These are phyloP conservation scores for Periconia sp. DNA, from an alignment of 2,329 filamentous ascomycete species.

Conservation along the genomic window DNA sequence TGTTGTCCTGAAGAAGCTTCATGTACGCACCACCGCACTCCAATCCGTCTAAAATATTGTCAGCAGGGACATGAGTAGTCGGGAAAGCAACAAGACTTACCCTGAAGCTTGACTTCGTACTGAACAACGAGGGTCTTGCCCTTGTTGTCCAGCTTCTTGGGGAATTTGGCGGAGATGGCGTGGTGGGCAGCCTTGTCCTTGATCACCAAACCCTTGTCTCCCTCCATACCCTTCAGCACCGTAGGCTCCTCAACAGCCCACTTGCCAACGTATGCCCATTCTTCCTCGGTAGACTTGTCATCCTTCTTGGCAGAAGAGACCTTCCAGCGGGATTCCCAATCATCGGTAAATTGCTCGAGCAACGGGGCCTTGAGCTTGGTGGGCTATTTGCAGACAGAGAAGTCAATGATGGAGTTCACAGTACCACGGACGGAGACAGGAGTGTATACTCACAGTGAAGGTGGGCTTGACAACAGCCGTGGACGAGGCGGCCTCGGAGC, in stretches of 20 bases:
- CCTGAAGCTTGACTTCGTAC: conserved; percentile 99
- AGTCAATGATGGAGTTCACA: neutral
- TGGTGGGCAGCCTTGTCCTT: conserved; percentile 98
- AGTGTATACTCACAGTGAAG: conserved; percentile 73
- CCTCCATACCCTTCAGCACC: conserved; percentile 87
- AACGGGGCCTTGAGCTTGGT: conserved; percentile 88
- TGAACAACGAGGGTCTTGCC: conserved; percentile 95
- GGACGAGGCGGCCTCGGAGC: conserved; percentile 51
- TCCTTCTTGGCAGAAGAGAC: conserved; percentile 96
- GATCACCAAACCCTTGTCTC: conserved; percentile 94
- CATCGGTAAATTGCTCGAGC: conserved; percentile 97
- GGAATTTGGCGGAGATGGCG: conserved; percentile 98
- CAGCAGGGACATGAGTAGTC: conserved; percentile 12
- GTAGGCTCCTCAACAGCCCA: conserved; percentile 95
- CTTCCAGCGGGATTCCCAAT: conserved; percentile 93
- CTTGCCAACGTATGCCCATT: conserved; percentile 96
- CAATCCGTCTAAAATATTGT: conserved; percentile 70
- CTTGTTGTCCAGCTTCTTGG: conserved; percentile 95
- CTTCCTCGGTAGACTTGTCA: conserved; percentile 71
- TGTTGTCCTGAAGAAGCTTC: conserved; percentile 98
- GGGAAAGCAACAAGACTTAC: conserved; percentile 58
- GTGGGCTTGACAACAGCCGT: conserved; percentile 70
- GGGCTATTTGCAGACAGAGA: conserved; percentile 60
- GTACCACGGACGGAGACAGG: neutral
- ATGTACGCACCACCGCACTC: conserved; percentile 98